Conservation (phyloP, 2,329 filamentous ascomycete species). For the Apiospora saccharicola region DNA sequence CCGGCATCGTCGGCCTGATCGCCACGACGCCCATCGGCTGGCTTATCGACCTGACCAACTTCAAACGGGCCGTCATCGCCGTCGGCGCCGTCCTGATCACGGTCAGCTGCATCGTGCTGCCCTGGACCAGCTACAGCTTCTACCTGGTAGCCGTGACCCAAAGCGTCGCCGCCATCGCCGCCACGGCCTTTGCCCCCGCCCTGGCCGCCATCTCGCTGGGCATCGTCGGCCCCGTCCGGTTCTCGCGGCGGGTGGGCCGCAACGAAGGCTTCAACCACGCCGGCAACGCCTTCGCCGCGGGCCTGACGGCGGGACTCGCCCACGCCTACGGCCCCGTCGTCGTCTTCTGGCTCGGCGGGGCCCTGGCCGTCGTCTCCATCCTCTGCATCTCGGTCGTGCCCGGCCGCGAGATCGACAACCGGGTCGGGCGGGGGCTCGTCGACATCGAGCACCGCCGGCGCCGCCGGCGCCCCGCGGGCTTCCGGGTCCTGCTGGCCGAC, state of each 20-base stretch:
- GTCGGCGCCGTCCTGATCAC: neutral
- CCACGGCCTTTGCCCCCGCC: neutral
- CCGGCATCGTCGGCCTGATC: neutral
- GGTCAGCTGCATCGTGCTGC: neutral
- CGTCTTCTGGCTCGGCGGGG: neutral
- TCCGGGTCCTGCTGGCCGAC: neutral
- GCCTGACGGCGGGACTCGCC: neutral
- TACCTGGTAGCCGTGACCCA: neutral
- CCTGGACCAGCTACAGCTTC: neutral
- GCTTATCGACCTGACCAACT: neutral
- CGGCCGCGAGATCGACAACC: neutral
- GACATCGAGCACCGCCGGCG: neutral
- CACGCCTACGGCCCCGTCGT: neutral
- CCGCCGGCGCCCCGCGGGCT: neutral
- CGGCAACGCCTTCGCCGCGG: neutral
- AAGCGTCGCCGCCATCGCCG: neutral
- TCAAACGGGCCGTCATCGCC: neutral
- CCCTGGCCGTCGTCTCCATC: neutral
- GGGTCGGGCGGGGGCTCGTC: neutral
- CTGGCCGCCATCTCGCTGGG: neutral
- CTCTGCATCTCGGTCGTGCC: neutral
- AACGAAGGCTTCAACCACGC: neutral
- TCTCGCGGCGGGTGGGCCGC: neutral
- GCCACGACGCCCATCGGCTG: neutral
- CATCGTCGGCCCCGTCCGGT: neutral